Percentiles rank a stretch among this genome's conserved stretches.
Conservation (phyloP, 1,139 yeast genomes). For the Yamadazyma aaseri region DNA sequence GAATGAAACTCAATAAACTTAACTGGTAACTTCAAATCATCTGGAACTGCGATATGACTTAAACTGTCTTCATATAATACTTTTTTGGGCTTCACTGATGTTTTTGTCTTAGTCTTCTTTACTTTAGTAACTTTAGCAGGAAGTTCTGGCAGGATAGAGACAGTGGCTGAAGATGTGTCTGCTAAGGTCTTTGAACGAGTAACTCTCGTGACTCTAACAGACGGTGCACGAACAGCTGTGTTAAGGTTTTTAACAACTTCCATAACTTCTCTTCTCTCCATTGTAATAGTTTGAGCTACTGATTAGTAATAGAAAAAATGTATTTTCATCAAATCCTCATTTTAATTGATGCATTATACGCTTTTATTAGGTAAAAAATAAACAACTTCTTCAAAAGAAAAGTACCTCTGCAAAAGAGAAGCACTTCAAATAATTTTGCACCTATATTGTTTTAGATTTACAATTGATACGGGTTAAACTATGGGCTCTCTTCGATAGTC, state of each 20-base stretch:
- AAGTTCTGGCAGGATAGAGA: background rate
- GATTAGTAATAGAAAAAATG: no score
- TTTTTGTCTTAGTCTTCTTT: slow-evolving; percentile 3
- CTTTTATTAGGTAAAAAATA: no score
- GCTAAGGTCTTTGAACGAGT: background rate
- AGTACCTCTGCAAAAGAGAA: no score
- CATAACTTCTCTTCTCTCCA: slow-evolving; percentile 4
- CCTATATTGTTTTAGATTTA: no score
- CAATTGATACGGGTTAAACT: no score
- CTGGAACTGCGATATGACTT: slow-evolving; percentile 24
- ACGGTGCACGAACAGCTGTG: background rate
- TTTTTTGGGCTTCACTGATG: slow-evolving; percentile 4
- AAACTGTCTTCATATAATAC: slow-evolving; percentile 28
- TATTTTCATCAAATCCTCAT: no score
- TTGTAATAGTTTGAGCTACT: no score
- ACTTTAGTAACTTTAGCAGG: slow-evolving; percentile 5
- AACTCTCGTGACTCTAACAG: background rate
- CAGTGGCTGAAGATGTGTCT: background rate
- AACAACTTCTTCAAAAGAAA: no score
- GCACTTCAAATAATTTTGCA: no score
- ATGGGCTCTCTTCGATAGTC: no score
- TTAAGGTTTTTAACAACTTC: background rate
- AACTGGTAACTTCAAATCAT: slow-evolving; percentile 34
- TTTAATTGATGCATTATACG: no score
- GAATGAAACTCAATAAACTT: slow-evolving; percentile 42